A percentile compares a stretch with the other conserved stretches of the same genome.
These are phyloP conservation scores for Coprinellus aureogranulatus DNA, from an alignment of 768 basidiomycete genomes.

Conservation along the genomic window DNA sequence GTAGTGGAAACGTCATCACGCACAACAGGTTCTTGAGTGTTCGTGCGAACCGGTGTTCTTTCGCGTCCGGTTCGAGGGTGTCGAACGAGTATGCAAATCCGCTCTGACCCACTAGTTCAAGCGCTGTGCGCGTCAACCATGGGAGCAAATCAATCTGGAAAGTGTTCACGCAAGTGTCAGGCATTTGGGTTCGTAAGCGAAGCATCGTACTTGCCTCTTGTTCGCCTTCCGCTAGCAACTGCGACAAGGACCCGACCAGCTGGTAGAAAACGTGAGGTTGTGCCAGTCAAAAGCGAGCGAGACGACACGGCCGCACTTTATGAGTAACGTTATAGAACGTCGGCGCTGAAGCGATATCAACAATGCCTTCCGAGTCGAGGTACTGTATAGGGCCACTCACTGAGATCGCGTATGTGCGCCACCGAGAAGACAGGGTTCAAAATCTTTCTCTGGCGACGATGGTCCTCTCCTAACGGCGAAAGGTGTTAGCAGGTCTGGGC, in stretches of 20 bases:
- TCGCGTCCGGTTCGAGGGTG: neutral
- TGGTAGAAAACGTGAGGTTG: conserved; percentile 11
- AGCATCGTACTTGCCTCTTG: neutral
- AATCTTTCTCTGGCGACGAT: conserved; percentile 37
- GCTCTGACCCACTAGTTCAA: conserved; percentile 9
- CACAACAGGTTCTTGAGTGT: conserved; percentile 31
- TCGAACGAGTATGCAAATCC: conserved; percentile 11
- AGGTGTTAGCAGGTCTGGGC: neutral
- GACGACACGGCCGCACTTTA: conserved; percentile 18
- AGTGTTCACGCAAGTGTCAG: neutral
- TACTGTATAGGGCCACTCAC: conserved; percentile 16
- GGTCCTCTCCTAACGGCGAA: conserved; percentile 33
- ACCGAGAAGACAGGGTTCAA: conserved; percentile 44
- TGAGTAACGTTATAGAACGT: conserved; percentile 32
- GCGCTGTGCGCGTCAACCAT: conserved; percentile 8
- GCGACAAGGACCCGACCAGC: conserved; percentile 19
- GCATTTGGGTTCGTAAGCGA: no score
- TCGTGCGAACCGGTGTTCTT: conserved; percentile 25
- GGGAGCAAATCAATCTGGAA: conserved; percentile 4
- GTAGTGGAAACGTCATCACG: conserved; percentile 8
- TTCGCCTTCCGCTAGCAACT: conserved; percentile 28
- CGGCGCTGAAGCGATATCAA: conserved; percentile 23
- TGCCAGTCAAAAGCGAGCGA: no score
- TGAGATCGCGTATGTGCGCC: conserved; percentile 36
- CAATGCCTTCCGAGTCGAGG: no score